These are phyloP conservation scores for Lavandula angustifolia DNA, from an alignment of 257 asterid species.

Conservation along the genomic window DNA sequence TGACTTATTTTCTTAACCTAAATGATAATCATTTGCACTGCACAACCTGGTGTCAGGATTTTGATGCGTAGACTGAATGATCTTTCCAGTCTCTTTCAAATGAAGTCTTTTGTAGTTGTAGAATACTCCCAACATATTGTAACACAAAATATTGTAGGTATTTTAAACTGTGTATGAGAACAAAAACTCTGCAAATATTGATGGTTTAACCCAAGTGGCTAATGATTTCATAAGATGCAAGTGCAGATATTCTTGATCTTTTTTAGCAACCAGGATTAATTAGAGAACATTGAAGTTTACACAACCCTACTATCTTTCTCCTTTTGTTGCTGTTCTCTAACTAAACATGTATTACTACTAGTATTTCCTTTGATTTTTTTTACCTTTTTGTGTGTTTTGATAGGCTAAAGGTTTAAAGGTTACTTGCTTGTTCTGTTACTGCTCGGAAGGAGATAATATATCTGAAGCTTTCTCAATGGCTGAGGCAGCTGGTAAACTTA, in stretches of 20 bases:
- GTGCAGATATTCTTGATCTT: not conserved
- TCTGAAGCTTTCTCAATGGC: constrained; percentile 90
- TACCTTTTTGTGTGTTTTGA: constrained; percentile 9
- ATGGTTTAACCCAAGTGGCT: not conserved
- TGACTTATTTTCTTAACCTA: constrained; percentile 7
- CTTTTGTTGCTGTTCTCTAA: constrained; percentile 5
- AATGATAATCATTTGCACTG: constrained; percentile 19
- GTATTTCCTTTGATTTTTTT: not conserved
- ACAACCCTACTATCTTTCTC: too few relatives aligned
- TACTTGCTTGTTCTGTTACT: constrained; percentile 87
- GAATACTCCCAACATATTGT: too few relatives aligned
- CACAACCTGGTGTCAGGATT: constrained; percentile 14
- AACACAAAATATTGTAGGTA: too few relatives aligned
- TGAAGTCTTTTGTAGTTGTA: too few relatives aligned
- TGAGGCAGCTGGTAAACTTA: constrained; percentile 71
- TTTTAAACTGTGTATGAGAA: constrained; percentile 1
- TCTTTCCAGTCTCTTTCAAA: not conserved
- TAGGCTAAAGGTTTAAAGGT: constrained; percentile 90
- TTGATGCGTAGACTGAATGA: not conserved
- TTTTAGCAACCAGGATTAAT: not conserved
- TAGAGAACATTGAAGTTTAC: too few relatives aligned
- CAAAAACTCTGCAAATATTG: not conserved
- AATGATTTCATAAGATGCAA: not conserved
- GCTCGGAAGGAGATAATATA: constrained; percentile 97
- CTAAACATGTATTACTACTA: not conserved